phyloP scores from a whole-genome alignment of 345 rosid species.

The Eucalyptus curtisii region DNA sequence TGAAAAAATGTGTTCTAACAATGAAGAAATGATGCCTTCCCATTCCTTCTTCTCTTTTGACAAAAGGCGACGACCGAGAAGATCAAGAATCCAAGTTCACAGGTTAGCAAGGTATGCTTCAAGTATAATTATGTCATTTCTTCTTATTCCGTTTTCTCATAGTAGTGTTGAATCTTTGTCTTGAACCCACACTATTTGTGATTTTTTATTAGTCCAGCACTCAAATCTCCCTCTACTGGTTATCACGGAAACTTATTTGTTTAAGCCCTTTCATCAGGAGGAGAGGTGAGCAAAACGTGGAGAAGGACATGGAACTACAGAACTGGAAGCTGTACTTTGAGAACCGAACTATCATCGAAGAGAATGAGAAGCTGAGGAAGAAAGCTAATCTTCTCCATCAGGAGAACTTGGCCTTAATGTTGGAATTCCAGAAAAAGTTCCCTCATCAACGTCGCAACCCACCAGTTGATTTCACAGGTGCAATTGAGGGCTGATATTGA shows the following conservation, averaged over 20 bases:
- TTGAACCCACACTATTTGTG: not conserved
- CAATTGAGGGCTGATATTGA: not conserved
- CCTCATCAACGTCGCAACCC: constrained; percentile 13
- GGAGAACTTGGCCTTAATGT: constrained; percentile 40
- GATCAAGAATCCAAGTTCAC: constrained; percentile 28
- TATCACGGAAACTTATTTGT: not conserved
- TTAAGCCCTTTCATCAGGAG: not conserved
- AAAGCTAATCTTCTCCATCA: constrained; percentile 38
- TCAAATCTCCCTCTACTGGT: not conserved
- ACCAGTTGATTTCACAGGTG: not conserved
- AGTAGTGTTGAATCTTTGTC: not conserved
- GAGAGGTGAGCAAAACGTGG: constrained; percentile 3
- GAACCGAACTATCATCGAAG: constrained; percentile 48
- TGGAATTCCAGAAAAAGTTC: constrained; percentile 32
- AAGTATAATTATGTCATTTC: not conserved
- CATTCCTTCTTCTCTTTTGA: constrained; percentile 6
- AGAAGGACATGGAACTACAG: constrained; percentile 29
- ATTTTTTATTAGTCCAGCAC: not conserved
- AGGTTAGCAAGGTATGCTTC: constrained; percentile 26
- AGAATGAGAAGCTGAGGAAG: constrained; percentile 49
- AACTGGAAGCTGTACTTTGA: constrained; percentile 54
- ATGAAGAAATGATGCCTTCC: constrained; percentile 12
- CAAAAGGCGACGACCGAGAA: constrained; percentile 21
- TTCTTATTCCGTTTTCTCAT: not conserved
- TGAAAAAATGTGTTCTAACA: constrained; percentile 20